Evolutionary conservation across 2,329 filamentous ascomycete species (phyloP).

Genomic region (Colletotrichum gloeosporioides): DNA sequence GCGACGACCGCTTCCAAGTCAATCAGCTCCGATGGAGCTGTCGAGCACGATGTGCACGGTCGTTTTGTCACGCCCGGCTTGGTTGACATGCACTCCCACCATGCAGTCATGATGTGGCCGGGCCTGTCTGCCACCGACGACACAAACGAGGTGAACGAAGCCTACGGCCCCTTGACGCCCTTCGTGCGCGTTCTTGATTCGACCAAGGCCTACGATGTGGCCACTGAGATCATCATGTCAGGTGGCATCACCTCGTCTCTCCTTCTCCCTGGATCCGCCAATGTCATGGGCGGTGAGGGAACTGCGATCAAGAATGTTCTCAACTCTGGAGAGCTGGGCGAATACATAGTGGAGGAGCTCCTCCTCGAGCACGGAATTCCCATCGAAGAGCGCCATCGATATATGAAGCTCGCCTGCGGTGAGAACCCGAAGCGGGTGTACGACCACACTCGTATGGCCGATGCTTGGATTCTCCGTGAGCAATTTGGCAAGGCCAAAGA

Average conservation of each 20-base stretch:
- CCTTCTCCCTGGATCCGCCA: conserved; percentile 48
- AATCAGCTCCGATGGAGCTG: conserved; percentile 3
- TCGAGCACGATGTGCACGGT: conserved; percentile 37
- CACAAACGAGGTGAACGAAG: conserved; percentile 38
- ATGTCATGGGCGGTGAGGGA: conserved; percentile 51
- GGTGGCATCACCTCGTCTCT: conserved; percentile 52
- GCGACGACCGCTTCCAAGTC: conserved; percentile 26
- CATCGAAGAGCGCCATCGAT: conserved; percentile 33
- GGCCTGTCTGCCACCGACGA: conserved; percentile 34
- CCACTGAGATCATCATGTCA: conserved; percentile 41
- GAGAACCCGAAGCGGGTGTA: conserved; percentile 47
- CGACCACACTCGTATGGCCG: conserved; percentile 43
- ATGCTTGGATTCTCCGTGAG: conserved; percentile 42
- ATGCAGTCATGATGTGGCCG: conserved; percentile 40
- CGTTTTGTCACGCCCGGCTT: conserved; percentile 48
- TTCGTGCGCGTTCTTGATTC: conserved; percentile 42
- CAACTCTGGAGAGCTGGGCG: conserved; percentile 35
- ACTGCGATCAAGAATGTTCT: conserved; percentile 45
- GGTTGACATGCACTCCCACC: conserved; percentile 52
- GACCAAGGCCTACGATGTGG: conserved; percentile 46
- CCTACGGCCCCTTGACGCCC: conserved; percentile 39
- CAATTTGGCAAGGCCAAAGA: conserved; percentile 42
- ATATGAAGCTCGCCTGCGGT: conserved; percentile 53
- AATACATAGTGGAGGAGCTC: conserved; percentile 46
- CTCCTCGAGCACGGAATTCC: conserved; percentile 44